Evolutionary conservation across 2,329 filamentous ascomycete species (phyloP).

Genomic region (Huntiella moniliformis): DNA sequence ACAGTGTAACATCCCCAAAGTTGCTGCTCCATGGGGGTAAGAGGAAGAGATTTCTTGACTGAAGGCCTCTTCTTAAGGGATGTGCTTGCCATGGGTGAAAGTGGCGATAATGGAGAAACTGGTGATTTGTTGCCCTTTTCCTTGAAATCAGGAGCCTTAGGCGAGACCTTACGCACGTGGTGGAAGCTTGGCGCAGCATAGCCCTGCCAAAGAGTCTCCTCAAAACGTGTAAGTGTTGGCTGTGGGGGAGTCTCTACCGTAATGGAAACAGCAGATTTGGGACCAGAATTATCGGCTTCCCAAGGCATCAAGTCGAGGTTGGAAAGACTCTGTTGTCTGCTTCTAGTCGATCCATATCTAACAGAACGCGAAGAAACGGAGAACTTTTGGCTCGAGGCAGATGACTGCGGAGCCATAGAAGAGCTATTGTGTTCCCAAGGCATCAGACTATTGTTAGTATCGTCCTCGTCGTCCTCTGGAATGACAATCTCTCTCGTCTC

Average conservation of each 20-base stretch:
- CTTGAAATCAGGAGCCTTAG: neutral
- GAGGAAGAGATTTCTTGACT: neutral
- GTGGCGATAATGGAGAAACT: neutral
- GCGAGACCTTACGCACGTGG: neutral
- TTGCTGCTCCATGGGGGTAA: slow-evolving; percentile 4
- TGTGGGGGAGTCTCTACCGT: neutral
- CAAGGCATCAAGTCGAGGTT: slow-evolving; percentile 3
- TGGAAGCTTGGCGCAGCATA: slow-evolving; percentile 6
- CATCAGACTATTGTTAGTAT: neutral
- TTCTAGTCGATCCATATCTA: neutral
- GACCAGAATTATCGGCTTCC: neutral
- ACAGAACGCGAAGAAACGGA: neutral
- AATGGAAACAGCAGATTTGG: neutral
- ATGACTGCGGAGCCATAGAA: neutral
- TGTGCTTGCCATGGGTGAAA: neutral
- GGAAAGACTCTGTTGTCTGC: neutral
- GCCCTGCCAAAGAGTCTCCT: slow-evolving; percentile 2
- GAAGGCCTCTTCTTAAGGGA: neutral
- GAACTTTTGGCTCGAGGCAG: neutral
- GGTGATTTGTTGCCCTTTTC: neutral
- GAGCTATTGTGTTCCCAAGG: slow-evolving; percentile 2
- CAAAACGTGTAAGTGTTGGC: neutral
- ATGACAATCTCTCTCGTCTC: slow-evolving; percentile 6
- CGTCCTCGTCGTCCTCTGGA: neutral
- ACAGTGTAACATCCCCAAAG: slow-evolving; percentile 7